Evolutionary conservation across 2,329 filamentous ascomycete genomes (phyloP), one percentile per base, ranked within the genome.

Genomic region (Penicillium frequentans): DNA sequence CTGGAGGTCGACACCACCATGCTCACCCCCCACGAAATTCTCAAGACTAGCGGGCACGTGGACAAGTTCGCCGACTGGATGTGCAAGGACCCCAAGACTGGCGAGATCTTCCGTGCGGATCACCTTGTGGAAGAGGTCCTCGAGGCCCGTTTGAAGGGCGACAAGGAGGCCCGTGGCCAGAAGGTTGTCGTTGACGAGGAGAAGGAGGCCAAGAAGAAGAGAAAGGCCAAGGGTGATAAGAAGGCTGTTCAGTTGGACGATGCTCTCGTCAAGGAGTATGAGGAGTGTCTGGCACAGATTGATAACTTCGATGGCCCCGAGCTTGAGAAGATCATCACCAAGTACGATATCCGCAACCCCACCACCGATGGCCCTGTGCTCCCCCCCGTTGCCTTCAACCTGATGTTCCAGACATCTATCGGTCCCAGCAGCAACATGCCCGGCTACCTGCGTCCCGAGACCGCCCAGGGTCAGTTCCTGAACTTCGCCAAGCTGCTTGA

Each of bases 41-140:
- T 99, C 71, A 96, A 98, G 84, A 96, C 93, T 53, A 90, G 87
- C 75, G 95, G 95, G 63, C 95, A 99, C 79, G 95, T 98, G 64
- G 93, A 97, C 77, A 96, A 96, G 78, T 98, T 98, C 72, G 90
- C 91, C 77, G 93, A 98, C 76, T 98, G 90, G 91, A 97, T 98
- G 93, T 96, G 91, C 87, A 96, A 96, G 78, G 95, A 99, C 76
- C 91, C 93, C 62, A 96, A 96, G 84, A 96, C 89, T 69, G 95
- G 95, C 73, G 95, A 99, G 76, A 96, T 97, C 71, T 87, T 99
- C 74, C 87, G 95, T 67, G 92, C 95, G 57, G 95, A 99, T 73
- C 95, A 99, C 80, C 86, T 98, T 69, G 93, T 99, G 65, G 93
- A 98, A 82, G 91, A 96, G 68, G 87, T 97, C 37, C 85, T 99